Evolutionary conservation across 805 yeast species (phyloP).

Genomic region (Pichia manshurica): DNA sequence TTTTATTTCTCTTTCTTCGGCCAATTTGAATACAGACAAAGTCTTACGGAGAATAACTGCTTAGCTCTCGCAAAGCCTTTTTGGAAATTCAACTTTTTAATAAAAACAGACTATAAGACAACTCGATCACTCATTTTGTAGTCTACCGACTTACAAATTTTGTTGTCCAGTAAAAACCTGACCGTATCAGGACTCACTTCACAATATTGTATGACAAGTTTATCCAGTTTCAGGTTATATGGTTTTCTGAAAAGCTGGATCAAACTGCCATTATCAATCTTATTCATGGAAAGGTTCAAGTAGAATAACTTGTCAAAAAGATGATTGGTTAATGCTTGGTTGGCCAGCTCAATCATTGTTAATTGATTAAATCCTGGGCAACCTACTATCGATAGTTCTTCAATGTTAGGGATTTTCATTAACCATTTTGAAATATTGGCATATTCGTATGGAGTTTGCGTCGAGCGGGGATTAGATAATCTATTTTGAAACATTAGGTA

Average conservation of each 20-base stretch:
- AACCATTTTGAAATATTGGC: conserved; percentile 1
- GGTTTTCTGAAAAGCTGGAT: conserved; percentile 1
- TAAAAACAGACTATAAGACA: not conserved
- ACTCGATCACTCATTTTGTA: conserved; percentile 9
- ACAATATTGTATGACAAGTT: conserved; percentile 2
- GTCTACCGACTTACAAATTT: not conserved
- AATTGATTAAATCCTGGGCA: conserved; percentile 5
- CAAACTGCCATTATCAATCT: conserved; percentile 1
- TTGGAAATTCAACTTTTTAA: not conserved
- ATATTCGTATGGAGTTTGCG: not conserved
- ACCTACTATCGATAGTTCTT: conserved; percentile 5
- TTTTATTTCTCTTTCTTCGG: no score
- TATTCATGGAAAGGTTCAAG: conserved; percentile 8
- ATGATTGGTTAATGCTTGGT: not conserved
- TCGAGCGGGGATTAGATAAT: not conserved
- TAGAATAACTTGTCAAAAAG: conserved; percentile 1
- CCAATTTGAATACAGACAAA: no score
- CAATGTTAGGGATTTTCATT: not conserved
- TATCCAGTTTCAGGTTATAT: not conserved
- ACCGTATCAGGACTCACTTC: conserved; percentile 5
- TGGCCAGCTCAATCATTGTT: not conserved
- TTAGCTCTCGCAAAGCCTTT: not conserved
- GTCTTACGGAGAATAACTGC: no score
- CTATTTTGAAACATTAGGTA: conserved; percentile 2
- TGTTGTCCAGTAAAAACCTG: not conserved